Evolutionary conservation across 306 rosid species (phyloP), one percentile per base, ranked within the genome.

Genomic region (Dalbergia cultrata): DNA sequence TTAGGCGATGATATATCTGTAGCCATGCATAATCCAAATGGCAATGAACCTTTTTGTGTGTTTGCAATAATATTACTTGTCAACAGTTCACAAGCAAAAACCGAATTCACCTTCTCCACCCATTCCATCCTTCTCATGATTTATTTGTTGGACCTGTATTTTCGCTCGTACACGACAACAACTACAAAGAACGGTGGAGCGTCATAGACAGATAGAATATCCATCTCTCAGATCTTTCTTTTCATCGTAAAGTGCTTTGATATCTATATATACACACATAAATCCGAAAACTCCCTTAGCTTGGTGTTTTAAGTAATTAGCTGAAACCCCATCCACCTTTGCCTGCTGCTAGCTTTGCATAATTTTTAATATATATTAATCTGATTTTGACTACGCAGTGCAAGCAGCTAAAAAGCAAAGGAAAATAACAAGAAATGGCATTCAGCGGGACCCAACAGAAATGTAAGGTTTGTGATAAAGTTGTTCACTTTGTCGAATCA

Each of bases 391-490:
- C 37, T 43, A 70, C 78, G 78, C 57, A 78, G 73, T 59, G 8
- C 72, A 9, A 19, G 14, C 18, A 43, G 14, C 13, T 0, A 26
- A 9, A 49, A 49, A 47, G 11, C 17, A 31, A 31, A 0, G 3
- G 21, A 26, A 37, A 43, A 49, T 64, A 67, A 4, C 11, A 8
- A 82, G 76, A 68, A 56, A 92, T 92, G 97, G 64, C 93, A 5
- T 92, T 92, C 89, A 83, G 87, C 73, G 97, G 97, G 62, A 92
- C 97, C 75, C 97, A 84, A 41, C 95, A 89, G 76, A 92, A 92
- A 59, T 90, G 97, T 81, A 92, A 92, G 86, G 87, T 88, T 31
- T 92, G 97, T 16, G 93, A 92, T 33, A 90, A 90, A 84, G 85
- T 88, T 41, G 93, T 89, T 64, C 95, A 92, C 44, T 80, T 90